Percentiles rank a stretch among this genome's conserved stretches.
These are phyloP conservation scores for Fusarium nematophilum DNA, from an alignment of 2,329 filamentous ascomycete species.

Conservation along the genomic window DNA sequence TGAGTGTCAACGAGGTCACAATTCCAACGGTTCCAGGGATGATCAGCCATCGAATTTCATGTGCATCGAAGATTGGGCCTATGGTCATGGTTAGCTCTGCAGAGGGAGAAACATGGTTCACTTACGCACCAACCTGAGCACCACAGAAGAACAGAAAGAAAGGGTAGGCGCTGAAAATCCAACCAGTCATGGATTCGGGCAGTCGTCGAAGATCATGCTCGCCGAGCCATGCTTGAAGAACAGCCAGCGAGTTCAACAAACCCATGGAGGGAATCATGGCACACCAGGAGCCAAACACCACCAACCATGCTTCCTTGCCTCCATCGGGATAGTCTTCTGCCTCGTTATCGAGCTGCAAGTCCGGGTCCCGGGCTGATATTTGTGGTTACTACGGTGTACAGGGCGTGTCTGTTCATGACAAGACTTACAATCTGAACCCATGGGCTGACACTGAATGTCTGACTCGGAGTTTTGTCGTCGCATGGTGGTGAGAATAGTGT, in stretches of 20 bases:
- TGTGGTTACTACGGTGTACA: too few relatives aligned
- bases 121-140: slow-evolving; percentile 70
- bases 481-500: too few relatives aligned
- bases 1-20: slow-evolving; percentile 64
- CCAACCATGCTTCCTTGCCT: slow-evolving; percentile 73
- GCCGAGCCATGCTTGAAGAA: slow-evolving; percentile 74
- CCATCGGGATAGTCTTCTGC: slow-evolving; percentile 74
- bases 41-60: slow-evolving; percentile 70
- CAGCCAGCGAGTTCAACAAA: slow-evolving; percentile 73
- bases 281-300: slow-evolving; percentile 77
- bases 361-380: too few relatives aligned
- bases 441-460: too few relatives aligned
- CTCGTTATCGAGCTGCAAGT: too few relatives aligned
- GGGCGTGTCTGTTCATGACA: too few relatives aligned
- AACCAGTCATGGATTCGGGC: slow-evolving; percentile 70
- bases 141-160: slow-evolving; percentile 79
- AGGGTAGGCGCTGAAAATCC: slow-evolving; percentile 79
- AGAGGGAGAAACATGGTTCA: not conserved
- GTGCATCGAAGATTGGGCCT: slow-evolving; percentile 73
- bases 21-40: slow-evolving; percentile 67
- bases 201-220: too few relatives aligned
- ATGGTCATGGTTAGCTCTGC: not conserved
- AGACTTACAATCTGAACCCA: too few relatives aligned
- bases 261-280: slow-evolving; percentile 74
- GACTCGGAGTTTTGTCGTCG: too few relatives aligned